phyloP scores from a whole-genome alignment of 2,329 filamentous ascomycete species.

The Phialophora expanda region DNA sequence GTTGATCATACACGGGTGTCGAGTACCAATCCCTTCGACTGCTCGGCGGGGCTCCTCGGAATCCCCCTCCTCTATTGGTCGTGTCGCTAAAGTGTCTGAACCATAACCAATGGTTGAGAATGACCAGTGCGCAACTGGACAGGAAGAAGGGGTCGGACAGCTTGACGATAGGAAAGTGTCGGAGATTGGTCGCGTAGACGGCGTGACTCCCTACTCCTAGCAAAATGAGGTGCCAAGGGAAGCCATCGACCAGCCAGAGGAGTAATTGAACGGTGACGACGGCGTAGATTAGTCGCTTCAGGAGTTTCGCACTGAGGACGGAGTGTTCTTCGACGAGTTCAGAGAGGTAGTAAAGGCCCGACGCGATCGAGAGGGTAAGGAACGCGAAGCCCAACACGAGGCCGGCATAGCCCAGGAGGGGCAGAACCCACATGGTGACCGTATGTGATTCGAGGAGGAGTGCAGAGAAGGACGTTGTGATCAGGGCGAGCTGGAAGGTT shows the following conservation, averaged over 20 bases:
- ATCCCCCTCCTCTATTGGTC: constrained; percentile 46
- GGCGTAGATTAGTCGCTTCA: constrained; percentile 81
- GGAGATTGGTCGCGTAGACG: constrained; percentile 87
- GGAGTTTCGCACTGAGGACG: constrained; percentile 84
- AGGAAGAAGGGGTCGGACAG: constrained; percentile 87
- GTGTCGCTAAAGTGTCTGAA: constrained; percentile 82
- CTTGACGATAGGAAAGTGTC: constrained; percentile 76
- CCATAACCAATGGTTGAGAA: constrained; percentile 93
- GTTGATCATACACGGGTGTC: constrained; percentile 56
- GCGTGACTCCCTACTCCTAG: constrained; percentile 81
- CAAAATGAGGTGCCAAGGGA: constrained; percentile 75
- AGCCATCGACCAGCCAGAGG: constrained; percentile 80
- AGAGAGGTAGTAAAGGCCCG: constrained; percentile 97
- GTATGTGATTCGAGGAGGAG: not conserved
- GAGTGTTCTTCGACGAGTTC: constrained; percentile 98
- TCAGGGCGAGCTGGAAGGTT: not conserved
- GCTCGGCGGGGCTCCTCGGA: constrained; percentile 53
- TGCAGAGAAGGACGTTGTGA: not conserved
- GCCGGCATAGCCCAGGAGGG: constrained; percentile 86
- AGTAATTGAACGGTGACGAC: constrained; percentile 76
- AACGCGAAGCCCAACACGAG: constrained; percentile 89
- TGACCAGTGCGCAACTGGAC: constrained; percentile 79
- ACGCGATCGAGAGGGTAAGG: constrained; percentile 94
- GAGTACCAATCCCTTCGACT: constrained; percentile 45
- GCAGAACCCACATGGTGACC: constrained; percentile 86